Evolutionary conservation across 805 yeast species (phyloP).

Genomic region (Metschnikowia henanensis): DNA sequence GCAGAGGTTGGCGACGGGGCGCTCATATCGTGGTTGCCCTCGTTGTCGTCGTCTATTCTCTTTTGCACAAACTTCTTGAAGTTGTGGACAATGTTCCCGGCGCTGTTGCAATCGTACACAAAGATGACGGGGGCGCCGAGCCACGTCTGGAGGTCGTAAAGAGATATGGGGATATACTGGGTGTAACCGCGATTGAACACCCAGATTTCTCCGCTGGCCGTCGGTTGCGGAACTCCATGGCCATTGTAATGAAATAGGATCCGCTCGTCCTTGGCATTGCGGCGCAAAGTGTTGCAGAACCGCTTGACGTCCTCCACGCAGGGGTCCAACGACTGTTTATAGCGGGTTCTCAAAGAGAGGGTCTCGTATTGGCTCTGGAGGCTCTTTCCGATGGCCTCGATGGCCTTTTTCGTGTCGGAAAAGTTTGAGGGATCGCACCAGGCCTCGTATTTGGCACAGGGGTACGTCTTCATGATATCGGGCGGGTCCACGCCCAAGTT

Average conservation of each 20-base stretch:
- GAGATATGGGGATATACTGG: slow-evolving; percentile 93
- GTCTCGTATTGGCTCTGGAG: slow-evolving; percentile 89
- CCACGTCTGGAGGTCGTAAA: slow-evolving; percentile 97
- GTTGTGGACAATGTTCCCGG: slow-evolving; percentile 89
- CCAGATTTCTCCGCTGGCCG: slow-evolving; percentile 96
- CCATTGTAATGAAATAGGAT: slow-evolving; percentile 95
- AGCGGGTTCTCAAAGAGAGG: slow-evolving; percentile 80
- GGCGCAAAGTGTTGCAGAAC: slow-evolving; percentile 81
- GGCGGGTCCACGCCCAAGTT: slow-evolving; percentile 98
- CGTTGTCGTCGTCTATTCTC: slow-evolving; percentile 83
- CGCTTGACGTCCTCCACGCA: slow-evolving; percentile 94
- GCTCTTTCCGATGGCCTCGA: slow-evolving; percentile 86
- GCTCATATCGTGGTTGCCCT: slow-evolving; percentile 48
- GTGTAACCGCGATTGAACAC: slow-evolving; percentile 97
- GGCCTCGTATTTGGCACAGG: slow-evolving; percentile 88
- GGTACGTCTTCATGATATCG: slow-evolving; percentile 88
- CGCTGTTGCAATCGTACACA: slow-evolving; percentile 92
- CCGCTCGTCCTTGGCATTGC: slow-evolving; percentile 92
- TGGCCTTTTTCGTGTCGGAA: slow-evolving; percentile 85
- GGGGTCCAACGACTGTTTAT: slow-evolving; percentile 91
- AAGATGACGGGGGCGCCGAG: slow-evolving; percentile 96
- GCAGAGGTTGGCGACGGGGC: slow-evolving; percentile 66
- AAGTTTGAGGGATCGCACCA: slow-evolving; percentile 88
- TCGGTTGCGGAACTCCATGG: slow-evolving; percentile 98
- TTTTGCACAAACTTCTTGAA: slow-evolving; percentile 89